These are phyloP conservation scores for Babesia bigemina DNA, from an alignment of 169 alveolate species.

Conservation along the genomic window DNA sequence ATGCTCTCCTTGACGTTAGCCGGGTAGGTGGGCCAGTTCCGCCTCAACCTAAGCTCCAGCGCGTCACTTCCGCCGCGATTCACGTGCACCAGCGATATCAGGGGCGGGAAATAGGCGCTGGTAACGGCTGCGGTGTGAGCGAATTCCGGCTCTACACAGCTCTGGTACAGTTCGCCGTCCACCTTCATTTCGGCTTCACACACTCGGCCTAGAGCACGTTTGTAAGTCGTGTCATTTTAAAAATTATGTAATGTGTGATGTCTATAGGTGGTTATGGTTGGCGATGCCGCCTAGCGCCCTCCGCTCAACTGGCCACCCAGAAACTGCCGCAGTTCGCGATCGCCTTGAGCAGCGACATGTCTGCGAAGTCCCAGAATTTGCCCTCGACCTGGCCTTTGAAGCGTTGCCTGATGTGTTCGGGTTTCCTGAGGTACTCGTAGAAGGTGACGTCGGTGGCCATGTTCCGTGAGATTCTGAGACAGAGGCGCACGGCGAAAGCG, in stretches of 20 bases:
- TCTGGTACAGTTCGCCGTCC: constrained; percentile 31
- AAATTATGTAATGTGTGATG: constrained; percentile 10
- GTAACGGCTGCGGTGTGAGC: background rate
- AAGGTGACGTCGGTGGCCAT: constrained; percentile 87
- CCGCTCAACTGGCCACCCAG: constrained; percentile 43
- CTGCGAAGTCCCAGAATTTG: constrained; percentile 64
- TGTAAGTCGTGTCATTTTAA: background rate
- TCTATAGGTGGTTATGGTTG: background rate
- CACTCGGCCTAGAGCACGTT: background rate
- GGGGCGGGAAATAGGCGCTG: constrained; percentile 32
- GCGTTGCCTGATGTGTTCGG: constrained; percentile 46
- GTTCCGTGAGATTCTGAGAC: constrained; percentile 79
- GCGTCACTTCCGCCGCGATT: constrained; percentile 1
- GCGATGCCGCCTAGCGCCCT: constrained; percentile 2
- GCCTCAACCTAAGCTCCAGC: constrained; percentile 16
- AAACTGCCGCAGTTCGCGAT: constrained; percentile 38
- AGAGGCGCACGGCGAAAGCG: constrained; percentile 79
- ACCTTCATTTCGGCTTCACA: background rate
- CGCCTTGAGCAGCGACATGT: constrained; percentile 8
- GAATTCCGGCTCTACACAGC: constrained; percentile 27
- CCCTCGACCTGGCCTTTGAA: constrained; percentile 57
- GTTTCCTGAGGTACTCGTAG: constrained; percentile 85
- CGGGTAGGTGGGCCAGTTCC: constrained; percentile 37
- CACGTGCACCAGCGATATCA: constrained; percentile 15
- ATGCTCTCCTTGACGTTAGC: constrained; percentile 37